phyloP scores from a whole-genome alignment of 2,329 filamentous ascomycete genomes.

The Botrytis medusae region DNA sequence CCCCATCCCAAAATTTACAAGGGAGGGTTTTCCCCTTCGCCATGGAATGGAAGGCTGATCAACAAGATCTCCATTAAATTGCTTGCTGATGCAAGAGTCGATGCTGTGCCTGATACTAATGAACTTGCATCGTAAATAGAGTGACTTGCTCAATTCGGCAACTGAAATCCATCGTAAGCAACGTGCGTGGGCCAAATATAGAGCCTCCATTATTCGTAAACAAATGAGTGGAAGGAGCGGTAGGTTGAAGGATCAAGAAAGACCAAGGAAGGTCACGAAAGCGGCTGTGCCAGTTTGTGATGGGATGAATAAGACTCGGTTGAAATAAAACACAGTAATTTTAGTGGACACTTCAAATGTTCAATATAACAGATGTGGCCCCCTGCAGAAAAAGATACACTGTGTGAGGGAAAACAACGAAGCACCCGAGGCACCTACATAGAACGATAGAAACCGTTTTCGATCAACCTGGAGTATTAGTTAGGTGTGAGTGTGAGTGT shows the following conservation, averaged over 20 bases:
- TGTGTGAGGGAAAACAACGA: not conserved
- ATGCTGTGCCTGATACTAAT: conserved; percentile 22
- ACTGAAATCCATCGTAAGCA: conserved; percentile 15
- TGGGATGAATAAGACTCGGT: conserved; percentile 15
- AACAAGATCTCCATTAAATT: not conserved
- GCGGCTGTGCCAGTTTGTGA: conserved; percentile 21
- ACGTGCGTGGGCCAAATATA: conserved; percentile 20
- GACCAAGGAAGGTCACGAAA: conserved; percentile 3
- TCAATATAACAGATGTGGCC: not conserved
- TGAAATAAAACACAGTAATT: not conserved
- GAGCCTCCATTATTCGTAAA: conserved; percentile 15
- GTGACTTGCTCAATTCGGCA: conserved; percentile 20
- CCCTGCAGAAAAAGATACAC: not conserved
- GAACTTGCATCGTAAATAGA: conserved; percentile 19
- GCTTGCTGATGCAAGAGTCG: conserved; percentile 21
- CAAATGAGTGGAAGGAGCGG: conserved; percentile 6
- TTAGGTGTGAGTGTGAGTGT: not conserved
- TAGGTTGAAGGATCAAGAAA: conserved; percentile 19
- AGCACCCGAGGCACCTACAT: not conserved
- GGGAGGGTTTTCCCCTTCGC: not conserved
- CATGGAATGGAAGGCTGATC: conserved; percentile 4
- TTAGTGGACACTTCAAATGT: not conserved
- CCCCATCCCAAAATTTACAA: conserved; percentile 2
- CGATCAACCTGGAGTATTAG: not conserved
- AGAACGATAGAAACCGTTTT: conserved; percentile 1